Conservation (phyloP, 108 stramenopile genomes). For the Hondaea fermentalgiana region DNA sequence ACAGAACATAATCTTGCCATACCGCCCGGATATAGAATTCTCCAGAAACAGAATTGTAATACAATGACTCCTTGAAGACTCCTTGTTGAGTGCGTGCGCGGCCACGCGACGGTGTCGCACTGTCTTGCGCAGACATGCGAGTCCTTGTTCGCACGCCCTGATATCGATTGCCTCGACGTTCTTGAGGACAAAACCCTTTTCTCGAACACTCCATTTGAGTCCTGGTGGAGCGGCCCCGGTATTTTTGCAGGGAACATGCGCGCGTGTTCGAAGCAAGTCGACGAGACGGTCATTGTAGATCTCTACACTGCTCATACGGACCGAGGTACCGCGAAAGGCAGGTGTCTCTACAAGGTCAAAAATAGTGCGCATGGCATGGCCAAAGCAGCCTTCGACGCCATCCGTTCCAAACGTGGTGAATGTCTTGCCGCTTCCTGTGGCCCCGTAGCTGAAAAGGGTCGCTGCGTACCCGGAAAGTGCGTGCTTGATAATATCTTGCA, state of each 20-base stretch:
- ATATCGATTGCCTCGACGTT: neutral
- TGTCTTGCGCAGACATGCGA: neutral
- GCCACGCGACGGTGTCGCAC: neutral
- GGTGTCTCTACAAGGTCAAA: neutral
- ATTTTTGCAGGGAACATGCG: neutral
- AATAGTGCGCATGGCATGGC: neutral
- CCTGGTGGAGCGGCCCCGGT: neutral
- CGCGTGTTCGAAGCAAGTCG: neutral
- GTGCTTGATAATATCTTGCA: neutral
- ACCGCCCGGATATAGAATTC: neutral
- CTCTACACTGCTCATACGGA: neutral
- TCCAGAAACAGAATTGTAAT: neutral
- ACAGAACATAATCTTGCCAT: neutral
- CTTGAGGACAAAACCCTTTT: neutral
- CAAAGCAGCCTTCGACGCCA: neutral
- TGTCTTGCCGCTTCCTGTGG: neutral
- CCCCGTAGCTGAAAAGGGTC: neutral
- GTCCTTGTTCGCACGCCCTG: neutral
- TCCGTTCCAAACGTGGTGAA: neutral
- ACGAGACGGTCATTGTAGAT: neutral
- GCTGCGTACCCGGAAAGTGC: neutral
- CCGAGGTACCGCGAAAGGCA: neutral
- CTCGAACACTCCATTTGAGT: neutral
- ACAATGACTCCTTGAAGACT: neutral
- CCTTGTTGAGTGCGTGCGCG: neutral